These are phyloP conservation scores for Saitozyma sp. DNA, from an alignment of 768 basidiomycete genomes.

Conservation along the genomic window DNA sequence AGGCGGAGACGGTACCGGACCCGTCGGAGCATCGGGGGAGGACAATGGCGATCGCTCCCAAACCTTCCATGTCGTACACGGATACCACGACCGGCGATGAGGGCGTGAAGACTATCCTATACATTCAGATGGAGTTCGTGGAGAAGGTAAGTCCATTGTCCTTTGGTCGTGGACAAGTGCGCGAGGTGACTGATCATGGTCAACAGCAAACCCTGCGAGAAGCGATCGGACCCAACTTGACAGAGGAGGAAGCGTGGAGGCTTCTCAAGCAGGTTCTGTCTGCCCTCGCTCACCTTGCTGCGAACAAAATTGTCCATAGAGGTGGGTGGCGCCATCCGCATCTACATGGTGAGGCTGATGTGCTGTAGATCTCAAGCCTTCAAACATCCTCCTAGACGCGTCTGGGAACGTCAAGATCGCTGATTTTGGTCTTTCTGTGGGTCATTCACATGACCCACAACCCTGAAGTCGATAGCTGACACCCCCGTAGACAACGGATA, in stretches of 20 bases:
- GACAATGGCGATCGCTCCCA: conserved; percentile 2
- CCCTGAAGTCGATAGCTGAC: not conserved
- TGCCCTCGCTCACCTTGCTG: conserved; percentile 85
- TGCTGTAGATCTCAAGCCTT: conserved; percentile 77
- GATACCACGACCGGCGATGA: conserved; percentile 32
- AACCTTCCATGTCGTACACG: conserved; percentile 30
- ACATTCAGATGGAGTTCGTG: conserved; percentile 80
- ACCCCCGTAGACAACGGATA: conserved; percentile 8
- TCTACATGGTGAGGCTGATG: not conserved
- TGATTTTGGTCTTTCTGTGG: conserved; percentile 73
- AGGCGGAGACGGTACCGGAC: conserved; percentile 17
- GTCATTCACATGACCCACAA: conserved; percentile 15
- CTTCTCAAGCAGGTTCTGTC: conserved; percentile 87
- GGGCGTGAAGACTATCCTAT: conserved; percentile 62
- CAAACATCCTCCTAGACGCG: conserved; percentile 71
- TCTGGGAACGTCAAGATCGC: conserved; percentile 63
- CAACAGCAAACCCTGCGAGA: conserved; percentile 75
- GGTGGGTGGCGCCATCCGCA: conserved; percentile 11
- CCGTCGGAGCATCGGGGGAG: conserved; percentile 25
- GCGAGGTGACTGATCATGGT: conserved; percentile 34
- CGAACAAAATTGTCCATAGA: conserved; percentile 71
- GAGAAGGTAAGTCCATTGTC: conserved; percentile 35
- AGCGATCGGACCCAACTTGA: conserved; percentile 67
- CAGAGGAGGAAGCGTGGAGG: conserved; percentile 83
- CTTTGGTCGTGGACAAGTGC: not conserved